Evolutionary conservation across 805 yeast species (phyloP), one percentile per base, ranked within the genome.

Genomic region (Wickerhamiella shivajii): DNA sequence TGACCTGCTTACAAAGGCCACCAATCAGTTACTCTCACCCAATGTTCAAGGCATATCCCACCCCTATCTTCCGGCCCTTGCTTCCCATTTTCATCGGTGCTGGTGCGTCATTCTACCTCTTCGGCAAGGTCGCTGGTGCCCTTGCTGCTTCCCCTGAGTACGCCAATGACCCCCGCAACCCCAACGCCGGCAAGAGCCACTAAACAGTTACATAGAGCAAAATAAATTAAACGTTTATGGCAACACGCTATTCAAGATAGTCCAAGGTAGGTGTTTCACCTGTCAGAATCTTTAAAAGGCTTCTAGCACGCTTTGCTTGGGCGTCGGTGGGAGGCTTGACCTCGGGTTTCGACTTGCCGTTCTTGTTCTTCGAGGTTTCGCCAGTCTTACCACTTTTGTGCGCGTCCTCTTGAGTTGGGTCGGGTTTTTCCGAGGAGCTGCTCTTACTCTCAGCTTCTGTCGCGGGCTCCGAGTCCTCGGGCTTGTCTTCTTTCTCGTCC

Each of bases 91-190:
- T 77, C 51, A 73, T 69, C 53, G 92, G 90, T 55, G 84, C 87
- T 38, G 77, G 63, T 47, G 53, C 71, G 46, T 71, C 87, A 48
- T 76, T 71, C 67, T 76, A 63, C 64, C 66, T 74, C 47, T 64
- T 80, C 51, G 67, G 71, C 58, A 73, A 74, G 64, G 76, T 71
- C 34, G 74, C 83, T 43, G 60, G 57, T 41, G 76, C 77, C 42
- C 68, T 80, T 49, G 64, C 72, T 59, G 66, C 74, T 67, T 66
- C 56, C 40, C 69, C 67, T 43, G 92, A 80, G 63, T 83, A 74
- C 67, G 72, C 75, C 63, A 81, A 83, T 60, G 94, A 83, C 64
- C 94, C 95, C 66, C 79, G 93, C 70, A 83, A 83, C 68, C 95
- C 95, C 57, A 64, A 66, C 44, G 61, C 61, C 47, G 72, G 71